These are phyloP conservation scores for Plasmodium billcollinsi DNA, from an alignment of 169 alveolate genomes.

Conservation along the genomic window DNA sequence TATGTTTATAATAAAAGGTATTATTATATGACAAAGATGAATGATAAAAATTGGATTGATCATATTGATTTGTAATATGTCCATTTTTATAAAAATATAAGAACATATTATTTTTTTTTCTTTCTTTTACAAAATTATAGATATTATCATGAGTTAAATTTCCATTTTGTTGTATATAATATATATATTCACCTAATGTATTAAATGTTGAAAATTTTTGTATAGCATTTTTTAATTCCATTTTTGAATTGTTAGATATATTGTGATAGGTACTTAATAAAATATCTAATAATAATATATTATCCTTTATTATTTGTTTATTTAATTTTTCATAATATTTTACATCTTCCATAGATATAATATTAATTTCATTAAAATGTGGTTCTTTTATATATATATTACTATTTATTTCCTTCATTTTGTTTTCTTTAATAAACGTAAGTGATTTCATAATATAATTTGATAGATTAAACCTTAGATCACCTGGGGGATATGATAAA, in stretches of 20 bases:
- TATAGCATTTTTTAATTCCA: background rate
- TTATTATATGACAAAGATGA: no score
- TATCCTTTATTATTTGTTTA: conserved; percentile 7
- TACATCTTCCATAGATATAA: conserved; percentile 29
- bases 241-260: background rate
- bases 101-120: background rate
- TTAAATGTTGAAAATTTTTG: conserved; percentile 46
- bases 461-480: background rate
- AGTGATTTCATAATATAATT: background rate
- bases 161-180: conserved; percentile 18
- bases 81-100: background rate
- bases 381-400: background rate
- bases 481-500: no score
- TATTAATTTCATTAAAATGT: background rate
- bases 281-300: conserved; percentile 45
- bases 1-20: no score
- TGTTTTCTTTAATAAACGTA: background rate
- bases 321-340: conserved; percentile 42
- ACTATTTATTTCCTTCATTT: background rate
- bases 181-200: conserved; percentile 27
- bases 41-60: no score
- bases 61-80: background rate
- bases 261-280: conserved; percentile 19
- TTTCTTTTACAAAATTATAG: background rate
- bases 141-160: background rate